Base-by-base conservation (phyloP, 495 filamentous ascomycete genomes). In the Evansstolkia leycettana region DNA sequence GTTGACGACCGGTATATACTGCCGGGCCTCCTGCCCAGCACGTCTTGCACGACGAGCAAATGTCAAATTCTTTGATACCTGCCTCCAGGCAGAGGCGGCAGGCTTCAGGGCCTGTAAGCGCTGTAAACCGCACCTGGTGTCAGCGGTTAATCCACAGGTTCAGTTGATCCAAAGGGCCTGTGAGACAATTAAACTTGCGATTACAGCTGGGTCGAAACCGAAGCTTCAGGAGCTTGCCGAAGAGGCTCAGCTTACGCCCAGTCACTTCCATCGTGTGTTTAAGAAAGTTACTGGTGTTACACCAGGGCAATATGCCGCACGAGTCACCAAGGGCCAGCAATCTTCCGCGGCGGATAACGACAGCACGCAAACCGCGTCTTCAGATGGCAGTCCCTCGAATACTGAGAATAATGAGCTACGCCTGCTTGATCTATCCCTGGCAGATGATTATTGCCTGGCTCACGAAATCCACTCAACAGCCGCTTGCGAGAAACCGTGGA, bases 21-120 rank as follows among this genome's bases (percentile, higher is more conserved):
- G 77, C 44, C 70, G 75, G 1, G 70, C 76, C 4, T 71, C 64
- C 6, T 80, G 76, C 34, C 55, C 70, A 2, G 65, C 72, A 3
- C 70, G 77, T 3, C 65, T 78, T 13, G 75, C 77, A 7, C 65
- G 75, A 11, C 68, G 76, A 13, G 67, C 71, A 23, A 78, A 80
- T 39, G 63, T 80, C 32, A 46, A 52, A 10, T 80, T 80, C 55
- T 73, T 70, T 51, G 55, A 69, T 27, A 68, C 61, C 5, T 53
- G 71, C n/a, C 47, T 58, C 0, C 62, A 70, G 36, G 78, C 78
- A 12, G 60, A 69, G 46, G 43, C 48, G 2, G 73, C 62, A 12
- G 77, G 76, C 0, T 79, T 70, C 41, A 57, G 75, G 27, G 46
- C 75, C 10, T 81, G 78, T 57, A 80, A 79, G 58, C 62, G 78